Conservation (phyloP, 345 rosid species). For the Euphorbia tirucalli region DNA sequence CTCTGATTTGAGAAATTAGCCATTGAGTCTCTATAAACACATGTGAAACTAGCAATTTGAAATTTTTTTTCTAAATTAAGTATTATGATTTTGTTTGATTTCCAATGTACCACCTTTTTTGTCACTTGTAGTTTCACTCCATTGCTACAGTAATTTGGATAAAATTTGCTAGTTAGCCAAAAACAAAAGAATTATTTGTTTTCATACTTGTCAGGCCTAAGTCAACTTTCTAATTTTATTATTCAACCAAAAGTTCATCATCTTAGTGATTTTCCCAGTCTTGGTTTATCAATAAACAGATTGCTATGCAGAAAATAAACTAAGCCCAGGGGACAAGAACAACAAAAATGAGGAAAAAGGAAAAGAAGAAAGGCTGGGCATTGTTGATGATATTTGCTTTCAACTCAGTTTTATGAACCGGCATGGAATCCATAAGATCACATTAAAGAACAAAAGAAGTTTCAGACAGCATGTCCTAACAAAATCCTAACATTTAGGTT, state of each 20-base stretch:
- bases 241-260: no score
- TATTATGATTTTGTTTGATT: background rate
- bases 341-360: no score
- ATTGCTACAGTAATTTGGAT: background rate
- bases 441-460: no score
- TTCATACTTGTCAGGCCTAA: background rate
- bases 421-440: background rate
- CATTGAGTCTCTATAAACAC: background rate
- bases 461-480: no score
- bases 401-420: background rate
- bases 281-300: no score
- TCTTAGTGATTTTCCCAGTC: no score
- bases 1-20: background rate
- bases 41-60: background rate
- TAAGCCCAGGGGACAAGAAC: no score
- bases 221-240: no score
- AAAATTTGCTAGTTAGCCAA: background rate
- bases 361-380: no score
- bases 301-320: no score
- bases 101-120: background rate
- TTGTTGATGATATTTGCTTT: background rate
- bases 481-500: no score
- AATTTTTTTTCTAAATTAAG: background rate
- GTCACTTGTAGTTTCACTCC: background rate
- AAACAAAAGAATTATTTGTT: background rate